These are phyloP conservation scores for Phytomonas francai DNA, from an alignment of 208 protist species.

Conservation along the genomic window DNA sequence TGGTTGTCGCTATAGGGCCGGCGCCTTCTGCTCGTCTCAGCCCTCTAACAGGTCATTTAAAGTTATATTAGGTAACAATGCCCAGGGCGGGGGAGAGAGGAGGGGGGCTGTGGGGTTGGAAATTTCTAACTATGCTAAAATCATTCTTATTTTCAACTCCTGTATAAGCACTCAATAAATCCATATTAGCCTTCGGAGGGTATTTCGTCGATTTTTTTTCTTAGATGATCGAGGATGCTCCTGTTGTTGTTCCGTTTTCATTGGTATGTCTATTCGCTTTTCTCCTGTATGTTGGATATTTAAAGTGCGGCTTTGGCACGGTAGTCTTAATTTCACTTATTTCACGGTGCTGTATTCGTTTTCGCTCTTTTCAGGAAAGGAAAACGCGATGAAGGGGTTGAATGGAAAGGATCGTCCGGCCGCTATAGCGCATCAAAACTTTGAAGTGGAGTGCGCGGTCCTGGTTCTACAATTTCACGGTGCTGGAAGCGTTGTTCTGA, in stretches of 20 bases:
- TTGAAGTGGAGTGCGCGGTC: not conserved
- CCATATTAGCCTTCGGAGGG: not conserved
- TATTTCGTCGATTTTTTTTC: not conserved
- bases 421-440: not conserved
- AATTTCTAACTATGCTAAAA: not conserved
- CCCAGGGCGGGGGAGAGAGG: not conserved
- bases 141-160: not conserved
- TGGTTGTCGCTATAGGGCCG: conserved; percentile 56
- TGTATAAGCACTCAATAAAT: not conserved
- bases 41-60: conserved; percentile 59
- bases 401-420: not conserved
- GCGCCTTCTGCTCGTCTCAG: conserved; percentile 36
- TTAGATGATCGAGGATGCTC: not conserved
- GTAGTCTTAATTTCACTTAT: not conserved
- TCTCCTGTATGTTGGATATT: not conserved
- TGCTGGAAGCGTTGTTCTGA: conserved; percentile 31
- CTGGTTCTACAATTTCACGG: conserved; percentile 1
- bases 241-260: not conserved
- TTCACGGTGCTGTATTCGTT: not conserved
- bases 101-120: not conserved
- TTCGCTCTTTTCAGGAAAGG: no score
- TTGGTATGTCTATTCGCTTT: not conserved
- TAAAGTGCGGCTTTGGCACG: not conserved
- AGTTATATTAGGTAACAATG: conserved; percentile 49
- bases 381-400: not conserved